phyloP scores from a whole-genome alignment of 2,329 filamentous ascomycete genomes.

The Sarocladium oryzae region DNA sequence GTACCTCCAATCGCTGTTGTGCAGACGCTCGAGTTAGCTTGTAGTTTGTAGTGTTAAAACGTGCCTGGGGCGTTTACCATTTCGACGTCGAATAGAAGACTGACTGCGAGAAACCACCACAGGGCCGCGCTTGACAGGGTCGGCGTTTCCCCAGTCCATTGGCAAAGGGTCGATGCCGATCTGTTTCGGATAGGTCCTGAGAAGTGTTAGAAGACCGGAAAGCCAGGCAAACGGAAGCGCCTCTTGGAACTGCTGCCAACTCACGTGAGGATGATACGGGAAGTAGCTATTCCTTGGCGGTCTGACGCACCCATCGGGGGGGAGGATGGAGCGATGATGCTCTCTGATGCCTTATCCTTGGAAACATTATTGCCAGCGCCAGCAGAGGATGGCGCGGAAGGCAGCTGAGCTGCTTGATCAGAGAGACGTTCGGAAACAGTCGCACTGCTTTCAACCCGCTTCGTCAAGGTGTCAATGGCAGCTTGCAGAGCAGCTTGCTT shows the following conservation, averaged over 20 bases:
- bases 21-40: constrained; percentile 19
- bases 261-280: constrained; percentile 14
- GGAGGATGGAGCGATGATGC: not conserved
- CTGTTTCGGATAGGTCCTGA: constrained; percentile 81
- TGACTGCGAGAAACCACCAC: constrained; percentile 76
- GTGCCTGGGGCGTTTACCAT: too few relatives aligned
- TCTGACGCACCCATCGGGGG: not conserved
- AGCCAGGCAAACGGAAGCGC: too few relatives aligned
- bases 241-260: too few relatives aligned
- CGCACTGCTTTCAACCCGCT: constrained; percentile 16
- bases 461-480: constrained; percentile 32
- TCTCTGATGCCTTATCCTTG: not conserved
- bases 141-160: constrained; percentile 78
- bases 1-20: constrained; percentile 50
- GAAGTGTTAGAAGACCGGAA: not conserved
- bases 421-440: not conserved
- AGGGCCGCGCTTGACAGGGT: constrained; percentile 71
- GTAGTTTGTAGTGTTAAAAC: too few relatives aligned
- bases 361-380: not conserved
- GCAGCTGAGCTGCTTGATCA: not conserved
- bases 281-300: constrained; percentile 11
- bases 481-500: constrained; percentile 34
- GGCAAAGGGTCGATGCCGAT: constrained; percentile 87
- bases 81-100: constrained; percentile 71
- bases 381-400: not conserved